These are phyloP conservation scores for Tilletia horrida DNA, from an alignment of 1,284 basidiomycete species.

Conservation along the genomic window DNA sequence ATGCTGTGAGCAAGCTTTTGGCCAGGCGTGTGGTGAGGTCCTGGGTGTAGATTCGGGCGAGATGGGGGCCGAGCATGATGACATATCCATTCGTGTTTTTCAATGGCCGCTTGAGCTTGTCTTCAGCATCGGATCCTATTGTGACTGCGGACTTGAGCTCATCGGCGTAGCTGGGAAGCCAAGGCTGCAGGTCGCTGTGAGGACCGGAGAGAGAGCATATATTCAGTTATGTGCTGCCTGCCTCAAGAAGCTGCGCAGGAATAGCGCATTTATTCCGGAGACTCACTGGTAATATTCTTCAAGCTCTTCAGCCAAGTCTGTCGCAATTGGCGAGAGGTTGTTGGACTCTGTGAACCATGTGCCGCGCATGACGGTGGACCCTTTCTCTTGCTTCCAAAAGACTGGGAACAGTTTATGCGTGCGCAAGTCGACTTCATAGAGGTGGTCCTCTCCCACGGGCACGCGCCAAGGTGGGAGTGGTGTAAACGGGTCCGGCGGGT, in stretches of 20 bases:
- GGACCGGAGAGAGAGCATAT: slow-evolving; percentile 1
- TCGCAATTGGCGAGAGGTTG: slow-evolving; percentile 58
- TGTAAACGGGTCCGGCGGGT: slow-evolving; percentile 30
- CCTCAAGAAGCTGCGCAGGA: not conserved
- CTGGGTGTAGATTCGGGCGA: slow-evolving; percentile 56
- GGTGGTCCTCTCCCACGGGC: slow-evolving; percentile 34
- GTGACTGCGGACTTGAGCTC: slow-evolving; percentile 59
- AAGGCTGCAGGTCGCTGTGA: slow-evolving; percentile 41
- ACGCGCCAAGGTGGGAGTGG: slow-evolving; percentile 29
- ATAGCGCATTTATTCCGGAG: too few relatives aligned
- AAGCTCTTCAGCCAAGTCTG: slow-evolving; percentile 59
- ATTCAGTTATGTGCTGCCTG: not conserved
- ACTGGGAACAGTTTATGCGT: slow-evolving; percentile 58
- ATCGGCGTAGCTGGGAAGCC: slow-evolving; percentile 59
- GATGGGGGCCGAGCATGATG: slow-evolving; percentile 59
- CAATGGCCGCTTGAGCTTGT: slow-evolving; percentile 60
- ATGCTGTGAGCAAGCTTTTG: slow-evolving; percentile 43
- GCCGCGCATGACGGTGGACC: slow-evolving; percentile 59
- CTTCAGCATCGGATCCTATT: slow-evolving; percentile 59
- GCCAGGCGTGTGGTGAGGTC: slow-evolving; percentile 36
- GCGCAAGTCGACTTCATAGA: slow-evolving; percentile 43
- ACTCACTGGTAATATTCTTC: slow-evolving; percentile 48
- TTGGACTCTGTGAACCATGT: slow-evolving; percentile 60
- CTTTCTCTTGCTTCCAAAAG: slow-evolving; percentile 59
- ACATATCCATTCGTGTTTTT: slow-evolving; percentile 54